phyloP scores from a whole-genome alignment of 139 green algal species.

The Monoraphidium neglectum region DNA sequence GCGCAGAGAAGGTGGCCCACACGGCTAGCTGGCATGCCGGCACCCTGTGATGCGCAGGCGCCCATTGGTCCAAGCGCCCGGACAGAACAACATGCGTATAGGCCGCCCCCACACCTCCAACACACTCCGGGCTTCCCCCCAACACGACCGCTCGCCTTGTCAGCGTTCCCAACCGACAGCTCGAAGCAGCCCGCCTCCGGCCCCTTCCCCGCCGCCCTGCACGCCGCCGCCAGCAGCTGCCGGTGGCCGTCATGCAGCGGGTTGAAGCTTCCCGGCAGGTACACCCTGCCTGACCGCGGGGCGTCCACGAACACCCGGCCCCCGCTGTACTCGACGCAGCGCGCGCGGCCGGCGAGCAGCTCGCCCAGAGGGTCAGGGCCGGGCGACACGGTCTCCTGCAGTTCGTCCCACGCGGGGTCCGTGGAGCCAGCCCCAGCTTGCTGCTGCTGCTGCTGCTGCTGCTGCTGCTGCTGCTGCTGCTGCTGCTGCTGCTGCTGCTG shows the following conservation, averaged over 20 bases:
- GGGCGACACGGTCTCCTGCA: background rate
- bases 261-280: constrained; percentile 93
- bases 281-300: constrained; percentile 54
- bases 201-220: background rate
- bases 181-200: constrained; percentile 58
- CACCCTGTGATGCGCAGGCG: too few relatives aligned
- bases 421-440: too few relatives aligned
- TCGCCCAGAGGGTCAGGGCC: constrained; percentile 37
- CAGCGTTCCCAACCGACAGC: constrained; percentile 87
- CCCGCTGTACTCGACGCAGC: constrained; percentile 67
- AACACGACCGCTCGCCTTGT: constrained; percentile 67
- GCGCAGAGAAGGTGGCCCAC: too few relatives aligned
- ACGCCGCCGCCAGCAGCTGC: constrained; percentile 54
- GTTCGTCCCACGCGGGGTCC: too few relatives aligned
- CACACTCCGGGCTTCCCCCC: background rate
- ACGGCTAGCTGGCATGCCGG: too few relatives aligned
- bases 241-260: constrained; percentile 84
- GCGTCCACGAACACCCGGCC: constrained; percentile 66
- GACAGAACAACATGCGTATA: too few relatives aligned
- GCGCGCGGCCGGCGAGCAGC: constrained; percentile 58
- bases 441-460: constrained; percentile 2
- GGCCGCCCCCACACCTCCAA: too few relatives aligned
- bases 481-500: background rate
- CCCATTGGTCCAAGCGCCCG: too few relatives aligned
- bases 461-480: background rate